Evolutionary conservation across 73 alveolate genomes (phyloP).

Genomic region (Paramecium sonneborni): DNA sequence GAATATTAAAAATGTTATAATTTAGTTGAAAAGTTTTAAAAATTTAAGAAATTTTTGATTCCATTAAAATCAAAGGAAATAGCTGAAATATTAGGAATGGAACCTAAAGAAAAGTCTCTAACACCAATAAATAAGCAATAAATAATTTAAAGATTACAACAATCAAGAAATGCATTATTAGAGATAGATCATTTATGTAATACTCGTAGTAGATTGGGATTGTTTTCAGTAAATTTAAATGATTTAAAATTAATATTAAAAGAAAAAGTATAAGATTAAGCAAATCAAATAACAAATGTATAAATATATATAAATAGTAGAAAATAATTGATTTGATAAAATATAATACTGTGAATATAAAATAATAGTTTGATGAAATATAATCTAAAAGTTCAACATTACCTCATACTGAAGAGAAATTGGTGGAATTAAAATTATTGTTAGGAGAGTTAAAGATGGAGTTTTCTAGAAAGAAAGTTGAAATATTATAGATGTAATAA

Average conservation of each 20-base stretch:
- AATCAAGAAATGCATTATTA: background rate
- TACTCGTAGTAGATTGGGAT: background rate
- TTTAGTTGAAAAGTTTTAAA: background rate
- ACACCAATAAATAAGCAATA: background rate
- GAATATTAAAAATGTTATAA: background rate
- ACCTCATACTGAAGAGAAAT: background rate
- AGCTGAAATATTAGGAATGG: background rate
- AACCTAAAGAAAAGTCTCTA: background rate
- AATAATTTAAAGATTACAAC: background rate
- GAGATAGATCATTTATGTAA: background rate
- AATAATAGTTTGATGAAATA: conserved; percentile 18
- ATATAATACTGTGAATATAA: background rate
- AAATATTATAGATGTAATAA: background rate
- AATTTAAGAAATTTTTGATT: background rate
- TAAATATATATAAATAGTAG: background rate
- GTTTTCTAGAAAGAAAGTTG: conserved; percentile 12
- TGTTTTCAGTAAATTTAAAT: background rate
- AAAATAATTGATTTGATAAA: background rate
- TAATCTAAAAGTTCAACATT: background rate
- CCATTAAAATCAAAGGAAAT: background rate
- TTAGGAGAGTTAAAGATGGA: background rate
- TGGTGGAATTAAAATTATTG: background rate
- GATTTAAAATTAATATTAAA: background rate
- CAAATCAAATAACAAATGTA: conserved; percentile 4
- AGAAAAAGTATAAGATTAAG: background rate